These are phyloP conservation scores for Magnaporthiopsis incrustans DNA, from an alignment of 2,329 filamentous ascomycete species.

Conservation along the genomic window DNA sequence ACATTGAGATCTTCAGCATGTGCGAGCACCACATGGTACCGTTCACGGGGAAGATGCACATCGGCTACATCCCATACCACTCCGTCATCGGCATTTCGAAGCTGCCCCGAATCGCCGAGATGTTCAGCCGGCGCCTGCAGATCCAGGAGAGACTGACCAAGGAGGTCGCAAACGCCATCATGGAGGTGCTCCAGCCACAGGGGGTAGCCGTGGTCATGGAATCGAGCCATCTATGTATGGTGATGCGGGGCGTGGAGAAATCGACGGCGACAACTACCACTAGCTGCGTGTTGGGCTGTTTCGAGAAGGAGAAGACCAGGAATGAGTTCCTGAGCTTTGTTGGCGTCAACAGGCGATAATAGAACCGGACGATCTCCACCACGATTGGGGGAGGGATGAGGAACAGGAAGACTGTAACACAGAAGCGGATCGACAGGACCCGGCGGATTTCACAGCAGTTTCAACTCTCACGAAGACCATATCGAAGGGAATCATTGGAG, in stretches of 20 bases:
- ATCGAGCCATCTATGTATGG: constrained; percentile 94
- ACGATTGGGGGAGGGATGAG: too few relatives aligned
- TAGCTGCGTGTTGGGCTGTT: constrained; percentile 94
- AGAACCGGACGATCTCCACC: too few relatives aligned
- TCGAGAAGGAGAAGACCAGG: constrained; percentile 87
- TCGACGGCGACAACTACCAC: constrained; percentile 81
- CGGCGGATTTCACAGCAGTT: too few relatives aligned
- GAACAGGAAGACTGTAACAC: too few relatives aligned
- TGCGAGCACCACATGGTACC: constrained; percentile 98
- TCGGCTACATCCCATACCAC: constrained; percentile 89
- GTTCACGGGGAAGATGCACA: constrained; percentile 98
- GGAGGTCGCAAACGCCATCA: constrained; percentile 88
- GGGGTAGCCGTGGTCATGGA: constrained; percentile 98
- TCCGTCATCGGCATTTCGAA: constrained; percentile 94
- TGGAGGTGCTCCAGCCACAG: constrained; percentile 86
- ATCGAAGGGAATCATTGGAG: too few relatives aligned
- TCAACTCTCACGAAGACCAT: too few relatives aligned
- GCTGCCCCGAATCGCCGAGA: constrained; percentile 88
- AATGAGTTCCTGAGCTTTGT: constrained; percentile 89
- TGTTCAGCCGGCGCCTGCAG: constrained; percentile 89
- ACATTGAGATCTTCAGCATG: constrained; percentile 89
- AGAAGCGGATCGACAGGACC: too few relatives aligned
- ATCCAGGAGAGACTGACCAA: constrained; percentile 95
- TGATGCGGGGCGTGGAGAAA: constrained; percentile 97
- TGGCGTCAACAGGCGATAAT: constrained; percentile 42